These are phyloP conservation scores for Thelonectria discophora DNA, from an alignment of 2,329 filamentous ascomycete genomes.

Conservation along the genomic window DNA sequence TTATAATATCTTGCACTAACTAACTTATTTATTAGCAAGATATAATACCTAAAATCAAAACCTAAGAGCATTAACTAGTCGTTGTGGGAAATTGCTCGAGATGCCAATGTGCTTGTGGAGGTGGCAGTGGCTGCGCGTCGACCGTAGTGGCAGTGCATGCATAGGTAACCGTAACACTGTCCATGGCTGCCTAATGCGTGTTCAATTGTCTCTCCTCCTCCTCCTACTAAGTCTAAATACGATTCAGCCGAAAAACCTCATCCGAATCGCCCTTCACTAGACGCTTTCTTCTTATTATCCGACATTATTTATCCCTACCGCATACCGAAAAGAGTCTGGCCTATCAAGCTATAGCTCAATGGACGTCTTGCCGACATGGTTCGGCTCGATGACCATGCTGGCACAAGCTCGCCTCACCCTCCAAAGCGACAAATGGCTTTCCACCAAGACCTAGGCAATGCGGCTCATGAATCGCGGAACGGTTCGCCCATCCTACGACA, in stretches of 20 bases:
- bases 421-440: too few relatives aligned
- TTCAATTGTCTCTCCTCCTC: background rate
- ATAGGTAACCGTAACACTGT: too few relatives aligned
- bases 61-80: too few relatives aligned
- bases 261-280: background rate
- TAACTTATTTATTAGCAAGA: background rate
- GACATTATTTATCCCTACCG: too few relatives aligned
- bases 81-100: too few relatives aligned
- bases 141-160: too few relatives aligned
- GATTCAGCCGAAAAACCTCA: background rate
- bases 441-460: too few relatives aligned
- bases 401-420: too few relatives aligned
- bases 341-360: background rate
- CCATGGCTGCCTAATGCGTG: too few relatives aligned
- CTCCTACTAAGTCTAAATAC: conserved; percentile 3
- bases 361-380: background rate
- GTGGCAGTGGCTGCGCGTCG: too few relatives aligned
- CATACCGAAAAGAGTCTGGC: background rate
- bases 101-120: too few relatives aligned
- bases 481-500: background rate
- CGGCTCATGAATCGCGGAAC: background rate
- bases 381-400: background rate
- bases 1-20: background rate
- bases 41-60: conserved; percentile 14
- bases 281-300: too few relatives aligned